Percentiles rank a stretch among this genome's conserved stretches.
phyloP scores from a whole-genome alignment of 2,329 filamentous ascomycete species.

The Aureobasidium zeae region DNA sequence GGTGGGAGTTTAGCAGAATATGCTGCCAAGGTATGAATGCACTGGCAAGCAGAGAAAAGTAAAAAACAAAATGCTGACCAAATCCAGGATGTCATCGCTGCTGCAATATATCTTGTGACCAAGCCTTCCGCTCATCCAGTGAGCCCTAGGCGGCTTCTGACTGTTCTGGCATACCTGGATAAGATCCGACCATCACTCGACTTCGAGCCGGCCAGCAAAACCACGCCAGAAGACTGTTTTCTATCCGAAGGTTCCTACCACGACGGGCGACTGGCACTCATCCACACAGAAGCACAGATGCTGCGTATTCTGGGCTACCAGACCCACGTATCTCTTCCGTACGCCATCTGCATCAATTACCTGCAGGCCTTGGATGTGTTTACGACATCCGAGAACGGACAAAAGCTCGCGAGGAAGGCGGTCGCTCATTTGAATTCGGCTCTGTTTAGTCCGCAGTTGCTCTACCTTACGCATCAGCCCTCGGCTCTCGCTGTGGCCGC shows the following conservation, averaged over 20 bases:
- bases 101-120: conserved; percentile 67
- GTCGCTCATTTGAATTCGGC: conserved; percentile 79
- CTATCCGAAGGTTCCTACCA: conserved; percentile 61
- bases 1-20: conserved; percentile 41
- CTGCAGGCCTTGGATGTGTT: conserved; percentile 77
- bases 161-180: conserved; percentile 74
- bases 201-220: neutral
- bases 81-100: conserved; percentile 67
- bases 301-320: conserved; percentile 71
- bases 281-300: conserved; percentile 68
- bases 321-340: conserved; percentile 74
- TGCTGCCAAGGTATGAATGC: conserved; percentile 41
- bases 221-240: conserved; percentile 12
- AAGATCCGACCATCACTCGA: conserved; percentile 46
- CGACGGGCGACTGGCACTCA: conserved; percentile 52
- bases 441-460: conserved; percentile 74
- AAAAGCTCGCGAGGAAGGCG: conserved; percentile 53
- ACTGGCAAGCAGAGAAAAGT: no score
- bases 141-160: conserved; percentile 69
- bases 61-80: neutral
- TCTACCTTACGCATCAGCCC: conserved; percentile 90
- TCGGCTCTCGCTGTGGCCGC: conserved; percentile 75
- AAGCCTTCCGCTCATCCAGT: conserved; percentile 73
- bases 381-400: conserved; percentile 29
- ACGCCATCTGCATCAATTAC: conserved; percentile 82